A percentile compares a stretch with the other conserved stretches of the same genome.
These are phyloP conservation scores for Cercospora sp. DNA, from an alignment of 2,329 filamentous ascomycete species.

Conservation along the genomic window DNA sequence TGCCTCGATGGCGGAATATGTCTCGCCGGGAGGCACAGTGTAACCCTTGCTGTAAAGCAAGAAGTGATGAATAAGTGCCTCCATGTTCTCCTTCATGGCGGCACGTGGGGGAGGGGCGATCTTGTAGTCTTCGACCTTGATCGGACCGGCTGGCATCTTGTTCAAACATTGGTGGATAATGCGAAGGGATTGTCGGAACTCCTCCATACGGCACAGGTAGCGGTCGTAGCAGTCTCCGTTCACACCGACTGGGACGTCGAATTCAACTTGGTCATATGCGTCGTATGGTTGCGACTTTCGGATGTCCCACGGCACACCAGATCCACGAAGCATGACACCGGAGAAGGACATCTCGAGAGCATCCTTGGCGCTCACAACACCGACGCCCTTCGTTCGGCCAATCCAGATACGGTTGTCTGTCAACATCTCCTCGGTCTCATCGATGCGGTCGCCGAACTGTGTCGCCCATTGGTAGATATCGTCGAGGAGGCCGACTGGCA, in stretches of 20 bases:
- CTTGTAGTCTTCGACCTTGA: slow-evolving; percentile 99
- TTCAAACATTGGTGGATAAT: slow-evolving; percentile 99
- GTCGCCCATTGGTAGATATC: slow-evolving; percentile 99
- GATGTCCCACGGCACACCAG: slow-evolving; percentile 92
- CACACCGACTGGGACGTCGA: slow-evolving; percentile 92
- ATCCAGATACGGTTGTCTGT: slow-evolving; percentile 99
- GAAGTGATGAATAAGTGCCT: slow-evolving; percentile 99
- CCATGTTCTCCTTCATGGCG: slow-evolving; percentile 99
- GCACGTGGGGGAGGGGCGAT: slow-evolving; percentile 90
- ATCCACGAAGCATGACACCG: slow-evolving; percentile 96
- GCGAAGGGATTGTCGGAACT: slow-evolving; percentile 95
- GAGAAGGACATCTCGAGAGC: slow-evolving; percentile 97
- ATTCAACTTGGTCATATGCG: slow-evolving; percentile 96
- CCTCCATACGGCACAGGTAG: slow-evolving; percentile 98
- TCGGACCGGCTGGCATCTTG: slow-evolving; percentile 93
- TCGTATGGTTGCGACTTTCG: slow-evolving; percentile 97
- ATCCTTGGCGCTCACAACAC: slow-evolving; percentile 86
- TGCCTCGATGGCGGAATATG: slow-evolving; percentile 97
- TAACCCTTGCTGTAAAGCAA: slow-evolving; percentile 98
- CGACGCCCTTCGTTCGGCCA: slow-evolving; percentile 81
- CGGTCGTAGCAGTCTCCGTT: slow-evolving; percentile 99
- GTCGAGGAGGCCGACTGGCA: slow-evolving; percentile 89
- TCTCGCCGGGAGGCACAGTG: slow-evolving; percentile 93
- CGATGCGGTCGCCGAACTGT: slow-evolving; percentile 96
- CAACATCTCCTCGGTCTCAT: slow-evolving; percentile 97